Percentiles rank a stretch among this genome's conserved stretches.
These are phyloP conservation scores for Aspergillus felis DNA, from an alignment of 2,329 filamentous ascomycete species.

Conservation along the genomic window DNA sequence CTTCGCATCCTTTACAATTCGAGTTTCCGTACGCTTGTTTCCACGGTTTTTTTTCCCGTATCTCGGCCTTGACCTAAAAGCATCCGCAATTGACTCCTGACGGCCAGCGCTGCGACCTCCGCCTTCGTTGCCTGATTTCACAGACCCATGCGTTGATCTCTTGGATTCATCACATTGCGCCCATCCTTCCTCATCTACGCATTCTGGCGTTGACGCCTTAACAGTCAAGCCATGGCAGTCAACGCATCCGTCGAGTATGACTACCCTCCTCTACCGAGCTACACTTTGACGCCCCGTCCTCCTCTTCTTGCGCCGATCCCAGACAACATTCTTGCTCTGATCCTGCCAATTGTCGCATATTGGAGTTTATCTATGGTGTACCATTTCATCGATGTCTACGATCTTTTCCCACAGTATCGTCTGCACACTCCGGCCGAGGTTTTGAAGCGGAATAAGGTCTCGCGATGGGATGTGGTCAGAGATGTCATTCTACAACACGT, in stretches of 20 bases:
- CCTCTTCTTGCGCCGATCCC: constrained; percentile 73
- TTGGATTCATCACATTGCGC: background rate
- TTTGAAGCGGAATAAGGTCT: constrained; percentile 77
- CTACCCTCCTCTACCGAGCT: constrained; percentile 82
- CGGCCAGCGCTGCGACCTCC: background rate
- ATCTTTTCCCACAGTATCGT: constrained; percentile 85
- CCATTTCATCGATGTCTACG: constrained; percentile 79
- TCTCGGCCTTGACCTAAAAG: background rate
- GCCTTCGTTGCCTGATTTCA: background rate
- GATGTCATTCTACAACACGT: constrained; percentile 91
- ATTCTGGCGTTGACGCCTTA: constrained; percentile 3
- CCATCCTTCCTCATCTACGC: background rate
- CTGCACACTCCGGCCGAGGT: constrained; percentile 94
- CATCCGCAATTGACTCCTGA: background rate
- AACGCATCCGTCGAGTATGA: constrained; percentile 43
- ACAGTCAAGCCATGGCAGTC: constrained; percentile 25
- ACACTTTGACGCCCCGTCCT: constrained; percentile 65
- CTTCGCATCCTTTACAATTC: constrained; percentile 1
- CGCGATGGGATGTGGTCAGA: constrained; percentile 77
- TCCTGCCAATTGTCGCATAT: constrained; percentile 78
- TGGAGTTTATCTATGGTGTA: constrained; percentile 84
- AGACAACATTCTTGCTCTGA: constrained; percentile 73
- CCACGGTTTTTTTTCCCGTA: constrained; percentile 1
- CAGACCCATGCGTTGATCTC: background rate
- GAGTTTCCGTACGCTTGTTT: background rate